These are phyloP conservation scores for Solanum ossicruentum DNA, from an alignment of 257 asterid species.

Conservation along the genomic window DNA sequence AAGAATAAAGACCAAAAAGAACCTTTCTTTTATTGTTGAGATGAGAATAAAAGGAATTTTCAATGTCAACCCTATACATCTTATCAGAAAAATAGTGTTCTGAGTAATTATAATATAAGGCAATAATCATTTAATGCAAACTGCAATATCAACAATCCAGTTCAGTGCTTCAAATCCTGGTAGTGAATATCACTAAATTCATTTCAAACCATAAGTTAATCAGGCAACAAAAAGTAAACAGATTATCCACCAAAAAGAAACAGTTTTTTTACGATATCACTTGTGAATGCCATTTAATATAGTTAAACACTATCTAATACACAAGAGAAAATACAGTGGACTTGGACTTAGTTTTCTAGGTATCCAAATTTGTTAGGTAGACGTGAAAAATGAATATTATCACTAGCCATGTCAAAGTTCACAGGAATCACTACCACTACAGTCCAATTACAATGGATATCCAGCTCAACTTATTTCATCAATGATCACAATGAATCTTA, in stretches of 20 bases:
- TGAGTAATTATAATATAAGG: neutral
- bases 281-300: neutral
- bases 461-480: neutral
- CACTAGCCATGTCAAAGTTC: neutral
- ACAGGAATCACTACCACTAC: neutral
- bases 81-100: neutral
- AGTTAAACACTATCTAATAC: neutral
- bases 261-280: neutral
- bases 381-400: neutral
- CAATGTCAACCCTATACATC: neutral
- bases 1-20: neutral
- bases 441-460: neutral
- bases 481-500: neutral
- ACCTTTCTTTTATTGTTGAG: neutral
- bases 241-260: neutral
- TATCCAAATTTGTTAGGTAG: neutral
- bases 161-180: neutral
- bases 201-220: neutral
- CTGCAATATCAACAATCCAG: neutral
- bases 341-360: neutral
- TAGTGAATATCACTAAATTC: neutral
- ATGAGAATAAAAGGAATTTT: neutral
- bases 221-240: neutral
- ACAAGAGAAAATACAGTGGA: neutral
- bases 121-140: neutral